These are phyloP conservation scores for Spergularia azorica DNA, from an alignment of 179 eudicot species.

Conservation along the genomic window DNA sequence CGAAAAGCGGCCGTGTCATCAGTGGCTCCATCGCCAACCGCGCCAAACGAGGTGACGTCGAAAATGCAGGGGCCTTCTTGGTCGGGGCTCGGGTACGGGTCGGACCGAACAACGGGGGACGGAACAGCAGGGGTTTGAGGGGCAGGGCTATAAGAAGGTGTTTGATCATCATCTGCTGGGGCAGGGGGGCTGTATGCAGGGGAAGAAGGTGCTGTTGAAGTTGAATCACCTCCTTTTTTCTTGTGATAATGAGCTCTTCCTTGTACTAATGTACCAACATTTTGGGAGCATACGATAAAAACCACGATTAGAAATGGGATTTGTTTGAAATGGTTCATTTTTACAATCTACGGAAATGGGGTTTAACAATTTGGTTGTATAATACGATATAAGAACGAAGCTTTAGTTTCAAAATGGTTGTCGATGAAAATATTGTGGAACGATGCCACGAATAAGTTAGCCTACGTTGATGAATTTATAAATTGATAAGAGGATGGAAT, in stretches of 20 bases:
- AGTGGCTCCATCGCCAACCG: constrained; percentile 70
- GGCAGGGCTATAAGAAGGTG: constrained; percentile 30
- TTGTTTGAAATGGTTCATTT: constrained; percentile 19
- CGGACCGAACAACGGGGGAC: constrained; percentile 39
- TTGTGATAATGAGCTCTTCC: constrained; percentile 62
- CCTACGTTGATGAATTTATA: no score
- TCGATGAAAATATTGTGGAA: no score
- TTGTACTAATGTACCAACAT: constrained; percentile 38
- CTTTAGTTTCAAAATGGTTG: neutral
- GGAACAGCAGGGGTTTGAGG: constrained; percentile 31
- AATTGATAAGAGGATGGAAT: no score
- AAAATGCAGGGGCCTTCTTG: constrained; percentile 53
- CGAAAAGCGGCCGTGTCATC: constrained; percentile 81
- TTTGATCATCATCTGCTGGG: constrained; percentile 10
- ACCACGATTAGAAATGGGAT: constrained; percentile 5
- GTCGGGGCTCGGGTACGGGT: constrained; percentile 40
- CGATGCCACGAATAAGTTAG: no score
- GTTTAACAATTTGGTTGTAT: neutral
- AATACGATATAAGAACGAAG: constrained; percentile 14
- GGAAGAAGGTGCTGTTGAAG: constrained; percentile 16
- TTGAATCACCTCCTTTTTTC: constrained; percentile 22
- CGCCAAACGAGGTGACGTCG: constrained; percentile 72
- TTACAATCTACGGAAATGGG: neutral
- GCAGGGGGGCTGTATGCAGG: constrained; percentile 30
- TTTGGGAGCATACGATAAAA: constrained; percentile 23